phyloP scores from a whole-genome alignment of 129 eudicot species.

The Tagetes patula region DNA sequence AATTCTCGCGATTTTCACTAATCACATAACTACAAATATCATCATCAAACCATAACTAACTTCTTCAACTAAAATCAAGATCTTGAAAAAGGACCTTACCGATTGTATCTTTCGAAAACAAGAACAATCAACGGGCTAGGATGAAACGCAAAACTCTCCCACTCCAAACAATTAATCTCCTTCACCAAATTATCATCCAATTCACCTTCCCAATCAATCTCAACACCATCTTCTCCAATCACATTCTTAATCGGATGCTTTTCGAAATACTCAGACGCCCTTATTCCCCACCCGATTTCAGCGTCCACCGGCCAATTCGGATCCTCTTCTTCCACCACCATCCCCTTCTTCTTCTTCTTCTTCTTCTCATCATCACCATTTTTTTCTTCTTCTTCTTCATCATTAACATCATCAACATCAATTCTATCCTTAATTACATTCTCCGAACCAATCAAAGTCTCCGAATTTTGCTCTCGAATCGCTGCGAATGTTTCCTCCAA shows the following conservation, averaged over 20 bases:
- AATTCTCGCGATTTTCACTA: too few relatives aligned
- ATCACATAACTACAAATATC: too few relatives aligned
- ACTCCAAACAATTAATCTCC: constrained; percentile 88
- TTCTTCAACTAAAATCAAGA: background rate
- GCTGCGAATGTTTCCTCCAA: constrained; percentile 77
- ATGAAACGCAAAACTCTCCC: constrained; percentile 96
- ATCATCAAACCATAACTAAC: background rate
- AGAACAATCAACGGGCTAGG: constrained; percentile 91
- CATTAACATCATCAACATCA: constrained; percentile 24
- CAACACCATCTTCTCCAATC: constrained; percentile 79
- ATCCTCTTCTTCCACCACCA: constrained; percentile 86
- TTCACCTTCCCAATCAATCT: constrained; percentile 99
- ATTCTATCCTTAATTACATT: constrained; percentile 46
- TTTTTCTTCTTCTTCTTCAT: constrained; percentile 6
- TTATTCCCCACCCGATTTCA: constrained; percentile 90
- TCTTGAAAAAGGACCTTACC: constrained; percentile 31
- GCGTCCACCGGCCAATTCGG: constrained; percentile 95
- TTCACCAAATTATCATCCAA: constrained; percentile 79
- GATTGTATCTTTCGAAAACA: constrained; percentile 87
- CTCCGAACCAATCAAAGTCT: constrained; percentile 44
- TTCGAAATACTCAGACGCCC: constrained; percentile 94
- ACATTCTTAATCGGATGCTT: constrained; percentile 79
- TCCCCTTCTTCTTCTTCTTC: constrained; percentile 31
- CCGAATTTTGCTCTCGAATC: constrained; percentile 69
- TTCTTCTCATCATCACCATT: constrained; percentile 22